Evolutionary conservation across 371 early-diverging fungal genomes (phyloP).

Genomic region (Dichotomocladium elegans): DNA sequence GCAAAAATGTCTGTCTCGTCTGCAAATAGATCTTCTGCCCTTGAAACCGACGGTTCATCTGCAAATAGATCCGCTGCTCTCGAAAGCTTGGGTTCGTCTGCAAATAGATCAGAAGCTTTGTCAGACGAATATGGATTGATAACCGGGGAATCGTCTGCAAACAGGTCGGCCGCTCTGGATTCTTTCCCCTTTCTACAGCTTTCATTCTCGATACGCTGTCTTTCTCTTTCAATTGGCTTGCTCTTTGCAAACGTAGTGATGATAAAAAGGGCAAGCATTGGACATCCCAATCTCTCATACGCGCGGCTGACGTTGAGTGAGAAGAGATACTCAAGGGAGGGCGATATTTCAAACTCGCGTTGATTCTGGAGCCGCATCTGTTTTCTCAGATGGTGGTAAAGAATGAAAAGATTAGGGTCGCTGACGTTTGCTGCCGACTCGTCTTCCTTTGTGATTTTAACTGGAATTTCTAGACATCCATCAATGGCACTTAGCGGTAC

Average conservation of each 20-base stretch:
- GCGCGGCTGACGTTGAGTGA: slow-evolving; percentile 55
- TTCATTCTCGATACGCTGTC: neutral
- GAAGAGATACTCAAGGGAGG: slow-evolving; percentile 50
- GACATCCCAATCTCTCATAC: slow-evolving; percentile 78
- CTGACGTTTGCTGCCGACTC: slow-evolving; percentile 30
- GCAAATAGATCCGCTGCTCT: slow-evolving; percentile 15
- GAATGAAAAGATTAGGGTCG: slow-evolving; percentile 75
- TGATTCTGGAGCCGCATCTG: slow-evolving; percentile 17
- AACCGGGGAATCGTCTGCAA: slow-evolving; percentile 9
- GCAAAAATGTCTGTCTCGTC: slow-evolving; percentile 6
- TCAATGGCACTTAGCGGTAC: too few species aligned
- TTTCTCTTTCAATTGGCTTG: neutral
- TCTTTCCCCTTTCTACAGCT: neutral
- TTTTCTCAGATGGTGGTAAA: slow-evolving; percentile 68
- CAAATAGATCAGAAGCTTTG: slow-evolving; percentile 20
- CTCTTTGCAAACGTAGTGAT: slow-evolving; percentile 10
- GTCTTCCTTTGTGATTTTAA: neutral
- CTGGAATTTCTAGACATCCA: too few species aligned
- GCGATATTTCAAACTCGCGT: slow-evolving; percentile 14
- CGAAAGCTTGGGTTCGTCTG: slow-evolving; percentile 7
- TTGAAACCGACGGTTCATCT: slow-evolving; percentile 2
- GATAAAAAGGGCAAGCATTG: slow-evolving; percentile 68
- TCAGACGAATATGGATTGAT: slow-evolving; percentile 2
- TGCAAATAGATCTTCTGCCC: slow-evolving; percentile 23
- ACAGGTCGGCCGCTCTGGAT: slow-evolving; percentile 7